phyloP scores from a whole-genome alignment of 176 grass and related monocot species.

The Carex pumila region DNA sequence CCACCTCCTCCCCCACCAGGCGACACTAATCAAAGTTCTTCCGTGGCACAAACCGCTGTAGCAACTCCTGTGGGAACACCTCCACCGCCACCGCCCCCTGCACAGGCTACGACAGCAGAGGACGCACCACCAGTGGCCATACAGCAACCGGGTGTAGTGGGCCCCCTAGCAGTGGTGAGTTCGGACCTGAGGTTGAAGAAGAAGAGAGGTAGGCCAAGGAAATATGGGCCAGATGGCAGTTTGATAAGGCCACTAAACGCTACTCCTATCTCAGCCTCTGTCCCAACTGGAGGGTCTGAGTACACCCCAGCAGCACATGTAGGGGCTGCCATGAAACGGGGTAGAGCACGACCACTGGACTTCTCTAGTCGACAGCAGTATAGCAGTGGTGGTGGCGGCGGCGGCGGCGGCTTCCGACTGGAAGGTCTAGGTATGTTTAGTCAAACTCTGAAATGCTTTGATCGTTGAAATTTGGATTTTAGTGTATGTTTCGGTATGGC shows the following conservation, averaged over 20 bases:
- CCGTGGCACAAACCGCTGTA: neutral
- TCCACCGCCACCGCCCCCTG: neutral
- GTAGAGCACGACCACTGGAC: conserved; percentile 57
- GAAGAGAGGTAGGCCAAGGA: conserved; percentile 89
- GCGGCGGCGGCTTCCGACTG: neutral
- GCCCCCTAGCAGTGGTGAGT: neutral
- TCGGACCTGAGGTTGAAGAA: conserved; percentile 47
- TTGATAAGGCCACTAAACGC: conserved; percentile 80
- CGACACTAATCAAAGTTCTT: conserved; percentile 27
- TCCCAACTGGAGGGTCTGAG: conserved; percentile 37
- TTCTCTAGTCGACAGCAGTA: conserved; percentile 39
- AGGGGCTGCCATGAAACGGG: conserved; percentile 81
- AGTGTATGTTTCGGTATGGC: neutral
- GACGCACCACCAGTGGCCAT: neutral
- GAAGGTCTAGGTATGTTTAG: conserved; percentile 12
- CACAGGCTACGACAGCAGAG: neutral
- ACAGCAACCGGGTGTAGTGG: neutral
- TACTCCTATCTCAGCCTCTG: conserved; percentile 80
- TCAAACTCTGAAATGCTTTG: neutral
- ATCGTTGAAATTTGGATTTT: neutral
- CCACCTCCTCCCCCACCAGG: conserved; percentile 9
- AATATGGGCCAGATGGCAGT: conserved; percentile 87
- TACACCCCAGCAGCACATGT: conserved; percentile 87
- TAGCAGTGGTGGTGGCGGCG: conserved; percentile 28
- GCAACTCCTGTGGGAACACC: neutral